Conservation (phyloP, 208 protist genomes). For the Leishmania martiniquensis region DNA sequence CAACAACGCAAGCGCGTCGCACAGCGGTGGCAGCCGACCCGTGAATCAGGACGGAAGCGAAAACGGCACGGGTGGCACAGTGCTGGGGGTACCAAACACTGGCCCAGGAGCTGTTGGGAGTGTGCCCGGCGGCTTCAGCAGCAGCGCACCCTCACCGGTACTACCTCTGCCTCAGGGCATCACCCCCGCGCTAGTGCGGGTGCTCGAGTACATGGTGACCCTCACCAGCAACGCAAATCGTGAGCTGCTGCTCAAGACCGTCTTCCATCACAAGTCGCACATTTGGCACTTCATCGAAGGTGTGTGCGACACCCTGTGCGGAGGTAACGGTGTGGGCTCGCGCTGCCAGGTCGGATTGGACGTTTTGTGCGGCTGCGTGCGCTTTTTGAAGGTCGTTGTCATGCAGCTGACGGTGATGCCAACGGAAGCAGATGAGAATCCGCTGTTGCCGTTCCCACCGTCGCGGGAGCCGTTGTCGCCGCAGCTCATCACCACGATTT, state of each 20-base stretch:
- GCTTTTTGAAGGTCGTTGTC: conserved; percentile 60
- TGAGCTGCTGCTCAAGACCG: conserved; percentile 51
- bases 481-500: conserved; percentile 40
- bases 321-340: conserved; percentile 7
- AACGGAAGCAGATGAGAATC: conserved; percentile 31
- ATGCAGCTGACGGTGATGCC: conserved; percentile 24
- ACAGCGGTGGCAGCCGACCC: conserved; percentile 1
- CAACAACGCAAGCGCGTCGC: conserved; percentile 29
- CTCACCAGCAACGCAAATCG: conserved; percentile 51
- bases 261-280: conserved; percentile 67
- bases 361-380: conserved; percentile 57
- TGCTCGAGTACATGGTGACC: conserved; percentile 65
- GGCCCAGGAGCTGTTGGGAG: not conserved
- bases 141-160: conserved; percentile 5
- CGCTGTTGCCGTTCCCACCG: conserved; percentile 35
- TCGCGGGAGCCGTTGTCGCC: conserved; percentile 39
- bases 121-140: not conserved
- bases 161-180: conserved; percentile 47
- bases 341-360: conserved; percentile 49
- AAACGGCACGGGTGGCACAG: not conserved
- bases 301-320: conserved; percentile 43
- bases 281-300: conserved; percentile 63
- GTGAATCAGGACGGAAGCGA: conserved; percentile 14
- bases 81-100: conserved; percentile 15
- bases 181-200: conserved; percentile 53